Conservation (phyloP, 2,329 filamentous ascomycete genomes). For the Chrysoporthe deuterocubensis region DNA sequence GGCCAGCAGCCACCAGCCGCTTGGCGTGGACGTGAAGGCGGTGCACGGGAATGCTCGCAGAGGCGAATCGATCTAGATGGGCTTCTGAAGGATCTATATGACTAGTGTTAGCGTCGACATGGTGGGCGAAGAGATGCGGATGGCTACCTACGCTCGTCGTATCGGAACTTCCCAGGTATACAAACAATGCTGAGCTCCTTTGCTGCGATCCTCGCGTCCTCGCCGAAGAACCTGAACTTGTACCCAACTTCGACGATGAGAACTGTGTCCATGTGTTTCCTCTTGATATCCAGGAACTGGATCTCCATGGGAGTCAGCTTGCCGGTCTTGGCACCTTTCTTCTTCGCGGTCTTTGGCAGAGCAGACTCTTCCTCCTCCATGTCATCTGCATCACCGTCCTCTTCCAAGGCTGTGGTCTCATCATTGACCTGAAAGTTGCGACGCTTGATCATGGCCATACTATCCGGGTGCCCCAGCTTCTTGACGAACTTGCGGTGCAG, state of each 20-base stretch:
- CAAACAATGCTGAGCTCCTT: constrained; percentile 94
- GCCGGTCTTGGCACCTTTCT: constrained; percentile 70
- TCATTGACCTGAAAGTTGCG: constrained; percentile 58
- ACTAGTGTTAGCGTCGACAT: constrained; percentile 21
- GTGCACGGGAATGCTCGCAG: constrained; percentile 92
- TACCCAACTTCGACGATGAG: constrained; percentile 96
- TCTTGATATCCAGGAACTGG: constrained; percentile 92
- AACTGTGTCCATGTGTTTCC: constrained; percentile 85
- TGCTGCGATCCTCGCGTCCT: constrained; percentile 86
- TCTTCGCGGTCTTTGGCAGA: constrained; percentile 54
- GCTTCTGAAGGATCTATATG: constrained; percentile 78
- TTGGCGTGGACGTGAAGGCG: constrained; percentile 92
- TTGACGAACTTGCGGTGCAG: constrained; percentile 86
- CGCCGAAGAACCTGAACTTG: constrained; percentile 96
- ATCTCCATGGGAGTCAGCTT: constrained; percentile 95
- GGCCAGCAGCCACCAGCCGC: constrained; percentile 84
- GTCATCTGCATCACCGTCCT: constrained; percentile 63
- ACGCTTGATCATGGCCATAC: constrained; percentile 69
- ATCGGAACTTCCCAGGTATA: constrained; percentile 92
- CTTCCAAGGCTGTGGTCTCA: constrained; percentile 52
- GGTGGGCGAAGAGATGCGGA: no score
- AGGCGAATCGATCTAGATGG: constrained; percentile 89
- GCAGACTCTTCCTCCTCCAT: constrained; percentile 55
- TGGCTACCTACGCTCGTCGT: constrained; percentile 74
- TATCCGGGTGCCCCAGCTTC: constrained; percentile 86